Conservation (phyloP, 148 eudicot species). For the Polygonum maritimum region DNA sequence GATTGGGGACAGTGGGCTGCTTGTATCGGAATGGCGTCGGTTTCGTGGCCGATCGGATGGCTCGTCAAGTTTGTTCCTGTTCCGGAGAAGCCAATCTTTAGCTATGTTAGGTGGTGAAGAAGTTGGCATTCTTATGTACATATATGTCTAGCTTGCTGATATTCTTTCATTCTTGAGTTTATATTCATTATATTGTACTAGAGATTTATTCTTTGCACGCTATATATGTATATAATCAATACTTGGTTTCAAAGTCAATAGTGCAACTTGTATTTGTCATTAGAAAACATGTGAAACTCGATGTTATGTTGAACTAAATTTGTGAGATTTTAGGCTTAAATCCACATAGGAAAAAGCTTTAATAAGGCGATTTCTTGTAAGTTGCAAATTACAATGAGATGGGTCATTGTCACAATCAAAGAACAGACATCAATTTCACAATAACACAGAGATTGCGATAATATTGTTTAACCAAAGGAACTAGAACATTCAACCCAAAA, state of each 20-base stretch:
- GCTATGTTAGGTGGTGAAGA: slow-evolving; percentile 17
- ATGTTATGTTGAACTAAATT: neutral
- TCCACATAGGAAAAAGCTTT: too few relatives aligned
- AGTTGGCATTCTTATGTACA: neutral
- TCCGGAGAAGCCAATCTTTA: slow-evolving; percentile 22
- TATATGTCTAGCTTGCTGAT: neutral
- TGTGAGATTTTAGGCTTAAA: too few relatives aligned
- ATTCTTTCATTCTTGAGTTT: neutral
- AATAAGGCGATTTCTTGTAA: too few relatives aligned
- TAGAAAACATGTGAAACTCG: neutral
- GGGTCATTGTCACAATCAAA: neutral
- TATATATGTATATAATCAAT: neutral
- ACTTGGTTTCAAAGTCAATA: neutral
- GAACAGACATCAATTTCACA: neutral
- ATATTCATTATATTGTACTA: neutral
- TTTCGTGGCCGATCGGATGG: slow-evolving; percentile 27
- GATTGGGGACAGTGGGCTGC: slow-evolving; percentile 30
- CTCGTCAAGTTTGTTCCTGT: slow-evolving; percentile 27
- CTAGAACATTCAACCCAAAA: too few relatives aligned
- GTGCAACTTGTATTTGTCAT: neutral
- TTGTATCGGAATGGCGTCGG: slow-evolving; percentile 22
- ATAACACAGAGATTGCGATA: neutral
- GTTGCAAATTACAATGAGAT: too few relatives aligned
- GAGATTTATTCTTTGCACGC: neutral
- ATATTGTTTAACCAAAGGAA: neutral